Evolutionary conservation across 495 filamentous ascomycete species (phyloP).

Genomic region (Jackrogersella minutella): DNA sequence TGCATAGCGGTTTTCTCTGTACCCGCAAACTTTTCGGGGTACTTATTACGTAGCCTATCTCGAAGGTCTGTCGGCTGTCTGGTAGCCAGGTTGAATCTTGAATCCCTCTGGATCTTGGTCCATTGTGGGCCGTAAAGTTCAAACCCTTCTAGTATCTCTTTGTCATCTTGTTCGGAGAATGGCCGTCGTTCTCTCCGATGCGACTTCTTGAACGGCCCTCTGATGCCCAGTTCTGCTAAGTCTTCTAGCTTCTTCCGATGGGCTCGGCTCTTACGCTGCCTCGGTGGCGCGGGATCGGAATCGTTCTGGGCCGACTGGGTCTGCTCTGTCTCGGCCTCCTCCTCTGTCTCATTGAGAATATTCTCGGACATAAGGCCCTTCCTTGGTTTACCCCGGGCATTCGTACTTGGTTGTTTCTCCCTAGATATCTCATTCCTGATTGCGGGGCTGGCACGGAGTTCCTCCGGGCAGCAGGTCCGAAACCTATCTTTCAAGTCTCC

Average conservation of each 20-base stretch:
- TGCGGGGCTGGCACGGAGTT: slow-evolving; percentile 50
- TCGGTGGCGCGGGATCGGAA: slow-evolving; percentile 38
- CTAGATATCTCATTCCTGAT: slow-evolving; percentile 17
- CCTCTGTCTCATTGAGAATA: slow-evolving; percentile 55
- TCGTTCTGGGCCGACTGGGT: slow-evolving; percentile 36
- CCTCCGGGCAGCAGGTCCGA: slow-evolving; percentile 75
- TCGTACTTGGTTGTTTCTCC: slow-evolving; percentile 34
- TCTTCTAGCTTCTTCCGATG: slow-evolving; percentile 65
- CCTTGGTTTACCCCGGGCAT: slow-evolving; percentile 35
- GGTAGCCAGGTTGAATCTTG: slow-evolving; percentile 67
- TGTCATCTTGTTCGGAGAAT: slow-evolving; percentile 80
- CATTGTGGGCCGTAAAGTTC: slow-evolving; percentile 78
- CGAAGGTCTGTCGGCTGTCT: slow-evolving; percentile 81
- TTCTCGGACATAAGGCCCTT: slow-evolving; percentile 56
- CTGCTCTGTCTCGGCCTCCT: slow-evolving; percentile 35
- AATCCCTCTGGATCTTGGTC: slow-evolving; percentile 80
- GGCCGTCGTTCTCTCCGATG: slow-evolving; percentile 63
- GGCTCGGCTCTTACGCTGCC: slow-evolving; percentile 56
- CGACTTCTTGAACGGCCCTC: slow-evolving; percentile 61
- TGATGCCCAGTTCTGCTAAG: slow-evolving; percentile 64
- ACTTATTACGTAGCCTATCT: slow-evolving; percentile 83
- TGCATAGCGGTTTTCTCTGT: slow-evolving; percentile 66
- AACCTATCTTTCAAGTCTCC: slow-evolving; percentile 90
- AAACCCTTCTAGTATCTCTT: slow-evolving; percentile 77
- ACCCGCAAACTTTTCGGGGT: slow-evolving; percentile 65